Conservation (phyloP, 2,329 filamentous ascomycete genomes). For the Cladosporium sp. region DNA sequence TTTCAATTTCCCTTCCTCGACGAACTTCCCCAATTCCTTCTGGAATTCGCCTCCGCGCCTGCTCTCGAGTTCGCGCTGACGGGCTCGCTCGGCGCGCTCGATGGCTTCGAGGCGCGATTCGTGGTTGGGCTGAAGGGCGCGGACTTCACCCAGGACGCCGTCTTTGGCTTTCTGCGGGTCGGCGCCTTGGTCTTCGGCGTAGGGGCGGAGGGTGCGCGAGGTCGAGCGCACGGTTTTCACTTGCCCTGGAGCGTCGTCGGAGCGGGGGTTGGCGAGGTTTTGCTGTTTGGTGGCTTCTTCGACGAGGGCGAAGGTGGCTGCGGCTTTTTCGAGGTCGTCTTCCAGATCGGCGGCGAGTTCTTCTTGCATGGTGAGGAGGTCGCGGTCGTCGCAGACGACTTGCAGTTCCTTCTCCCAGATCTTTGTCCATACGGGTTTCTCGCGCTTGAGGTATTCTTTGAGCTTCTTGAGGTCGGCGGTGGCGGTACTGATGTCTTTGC, state of each 20-base stretch:
- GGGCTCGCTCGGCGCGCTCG: conserved; percentile 87
- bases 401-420: conserved; percentile 98
- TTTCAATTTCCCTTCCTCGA: conserved; percentile 85
- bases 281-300: conserved; percentile 99
- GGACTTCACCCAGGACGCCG: conserved; percentile 84
- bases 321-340: conserved; percentile 91
- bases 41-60: conserved; percentile 72
- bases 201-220: conserved; percentile 28
- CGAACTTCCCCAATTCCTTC: conserved; percentile 78
- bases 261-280: conserved; percentile 60
- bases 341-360: conserved; percentile 87
- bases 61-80: conserved; percentile 77
- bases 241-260: conserved; percentile 14
- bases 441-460: conserved; percentile 82
- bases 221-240: conserved; percentile 32
- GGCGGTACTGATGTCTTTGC: conserved; percentile 77
- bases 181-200: conserved; percentile 42
- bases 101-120: conserved; percentile 91
- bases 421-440: conserved; percentile 97
- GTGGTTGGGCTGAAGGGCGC: conserved; percentile 90
- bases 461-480: conserved; percentile 88
- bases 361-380: conserved; percentile 93
- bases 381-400: conserved; percentile 89
- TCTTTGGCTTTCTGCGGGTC: conserved; percentile 85
- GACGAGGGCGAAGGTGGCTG: conserved; percentile 87